Evolutionary conservation across 768 basidiomycete genomes (phyloP).

Genomic region (Kwoniella shandongensis): DNA sequence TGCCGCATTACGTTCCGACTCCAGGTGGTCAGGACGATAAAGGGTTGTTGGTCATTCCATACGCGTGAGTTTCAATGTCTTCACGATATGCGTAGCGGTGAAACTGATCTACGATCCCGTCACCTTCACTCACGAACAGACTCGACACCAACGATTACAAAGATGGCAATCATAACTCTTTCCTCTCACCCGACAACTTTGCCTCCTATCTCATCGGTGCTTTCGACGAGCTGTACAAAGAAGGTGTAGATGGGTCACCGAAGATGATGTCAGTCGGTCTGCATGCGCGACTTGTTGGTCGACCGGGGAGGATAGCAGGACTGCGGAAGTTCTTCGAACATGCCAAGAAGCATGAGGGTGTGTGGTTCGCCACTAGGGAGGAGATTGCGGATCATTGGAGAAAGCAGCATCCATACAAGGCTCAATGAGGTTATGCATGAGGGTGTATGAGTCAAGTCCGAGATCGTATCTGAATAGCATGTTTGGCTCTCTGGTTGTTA

Average conservation of each 20-base stretch:
- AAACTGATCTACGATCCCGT: background rate
- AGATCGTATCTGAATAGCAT: too few relatives aligned
- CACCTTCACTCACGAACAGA: background rate
- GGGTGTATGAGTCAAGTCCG: too few relatives aligned
- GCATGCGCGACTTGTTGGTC: conserved; percentile 38
- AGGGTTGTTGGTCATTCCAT: conserved; percentile 38
- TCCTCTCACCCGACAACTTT: conserved; percentile 34
- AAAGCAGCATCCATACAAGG: too few relatives aligned
- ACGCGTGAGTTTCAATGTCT: conserved; percentile 6
- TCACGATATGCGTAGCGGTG: background rate
- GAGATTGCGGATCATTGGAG: conserved; percentile 7
- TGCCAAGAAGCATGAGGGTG: conserved; percentile 25
- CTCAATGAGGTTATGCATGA: too few relatives aligned
- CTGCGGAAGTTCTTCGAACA: conserved; percentile 44
- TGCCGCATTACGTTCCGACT: conserved; percentile 40
- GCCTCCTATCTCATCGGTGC: conserved; percentile 35
- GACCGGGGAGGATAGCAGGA: conserved; percentile 36
- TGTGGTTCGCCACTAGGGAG: conserved; percentile 24
- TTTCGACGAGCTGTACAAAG: conserved; percentile 39
- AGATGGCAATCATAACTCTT: conserved; percentile 35
- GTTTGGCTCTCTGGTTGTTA: too few relatives aligned
- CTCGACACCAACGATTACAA: conserved; percentile 48
- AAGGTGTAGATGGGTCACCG: conserved; percentile 28
- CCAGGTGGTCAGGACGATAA: conserved; percentile 10
- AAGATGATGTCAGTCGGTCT: conserved; percentile 46